These are phyloP conservation scores for Leptographium procerum DNA, from an alignment of 2,329 filamentous ascomycete species.

Conservation along the genomic window DNA sequence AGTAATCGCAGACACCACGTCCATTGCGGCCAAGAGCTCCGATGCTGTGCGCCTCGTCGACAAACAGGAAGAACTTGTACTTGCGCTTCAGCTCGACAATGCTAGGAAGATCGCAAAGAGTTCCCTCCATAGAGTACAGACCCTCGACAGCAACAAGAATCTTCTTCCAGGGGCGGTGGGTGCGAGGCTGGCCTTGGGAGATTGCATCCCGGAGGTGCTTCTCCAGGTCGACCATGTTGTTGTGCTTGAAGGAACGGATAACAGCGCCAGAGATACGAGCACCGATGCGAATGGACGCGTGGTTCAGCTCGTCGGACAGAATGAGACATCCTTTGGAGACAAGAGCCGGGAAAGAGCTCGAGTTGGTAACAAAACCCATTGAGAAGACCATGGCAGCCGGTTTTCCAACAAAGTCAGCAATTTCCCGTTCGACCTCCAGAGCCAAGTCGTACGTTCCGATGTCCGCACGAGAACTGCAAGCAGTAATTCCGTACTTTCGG, in stretches of 20 bases:
- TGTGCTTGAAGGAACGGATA: constrained; percentile 95
- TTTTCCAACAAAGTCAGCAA: constrained; percentile 90
- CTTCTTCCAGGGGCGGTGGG: constrained; percentile 99
- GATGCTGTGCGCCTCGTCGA: constrained; percentile 94
- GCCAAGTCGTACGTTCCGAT: constrained; percentile 79
- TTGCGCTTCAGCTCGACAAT: constrained; percentile 78
- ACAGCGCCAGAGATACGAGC: constrained; percentile 89
- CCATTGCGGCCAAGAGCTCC: constrained; percentile 83
- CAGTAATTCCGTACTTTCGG: constrained; percentile 73
- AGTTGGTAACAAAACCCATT: constrained; percentile 97
- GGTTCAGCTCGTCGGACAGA: constrained; percentile 94
- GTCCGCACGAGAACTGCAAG: constrained; percentile 72
- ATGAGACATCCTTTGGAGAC: constrained; percentile 89
- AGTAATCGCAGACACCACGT: constrained; percentile 94
- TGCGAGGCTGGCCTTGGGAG: constrained; percentile 91
- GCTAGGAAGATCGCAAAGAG: constrained; percentile 94
- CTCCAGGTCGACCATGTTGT: constrained; percentile 85
- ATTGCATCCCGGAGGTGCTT: constrained; percentile 80
- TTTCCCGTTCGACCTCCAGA: constrained; percentile 76
- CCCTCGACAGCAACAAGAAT: constrained; percentile 94
- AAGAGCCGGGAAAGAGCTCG: constrained; percentile 81
- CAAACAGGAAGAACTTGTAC: constrained; percentile 94
- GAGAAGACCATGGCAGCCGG: constrained; percentile 93
- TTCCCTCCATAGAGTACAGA: constrained; percentile 98
- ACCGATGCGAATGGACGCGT: constrained; percentile 92